A percentile compares a stretch with the other conserved stretches of the same genome.
Conservation (phyloP, 305 asterid species). For the Solanum hybrid region DNA sequence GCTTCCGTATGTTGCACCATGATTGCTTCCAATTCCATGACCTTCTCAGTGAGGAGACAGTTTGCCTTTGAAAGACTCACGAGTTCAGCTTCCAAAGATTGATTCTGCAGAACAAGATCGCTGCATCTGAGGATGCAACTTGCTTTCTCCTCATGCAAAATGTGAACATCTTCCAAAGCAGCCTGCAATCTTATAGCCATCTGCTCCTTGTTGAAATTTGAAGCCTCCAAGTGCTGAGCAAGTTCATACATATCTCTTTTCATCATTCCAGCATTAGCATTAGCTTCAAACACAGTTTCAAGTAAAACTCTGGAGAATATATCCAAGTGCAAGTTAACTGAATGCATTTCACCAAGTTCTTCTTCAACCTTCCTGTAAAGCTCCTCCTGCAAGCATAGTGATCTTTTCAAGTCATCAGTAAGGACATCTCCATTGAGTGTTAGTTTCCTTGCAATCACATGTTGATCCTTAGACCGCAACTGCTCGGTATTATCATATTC, state of each 20-base stretch:
- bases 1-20: slow-evolving; percentile 29
- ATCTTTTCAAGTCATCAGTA: slow-evolving; percentile 72
- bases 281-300: slow-evolving; percentile 52
- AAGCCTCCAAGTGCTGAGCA: slow-evolving; percentile 48
- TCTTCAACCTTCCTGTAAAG: slow-evolving; percentile 74
- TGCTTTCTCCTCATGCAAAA: slow-evolving; percentile 52
- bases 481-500: slow-evolving; percentile 23
- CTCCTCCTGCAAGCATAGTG: slow-evolving; percentile 72
- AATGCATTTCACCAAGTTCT: slow-evolving; percentile 73
- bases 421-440: slow-evolving; percentile 64
- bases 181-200: slow-evolving; percentile 55
- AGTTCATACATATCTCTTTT: slow-evolving; percentile 40
- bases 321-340: slow-evolving; percentile 60
- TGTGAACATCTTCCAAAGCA: slow-evolving; percentile 50
- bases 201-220: slow-evolving; percentile 48
- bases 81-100: slow-evolving; percentile 54
- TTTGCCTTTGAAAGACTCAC: slow-evolving; percentile 40
- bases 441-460: slow-evolving; percentile 33
- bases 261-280: slow-evolving; percentile 31
- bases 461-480: slow-evolving; percentile 33
- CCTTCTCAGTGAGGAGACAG: slow-evolving; percentile 47
- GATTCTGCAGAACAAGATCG: slow-evolving; percentile 64
- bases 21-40: slow-evolving; percentile 40
- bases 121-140: slow-evolving; percentile 45
- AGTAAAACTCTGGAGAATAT: slow-evolving; percentile 63